A percentile compares a stretch with the other conserved stretches of the same genome.
Evolutionary conservation across 768 basidiomycete genomes (phyloP).

Genomic region (Tricholoma saponaceum): DNA sequence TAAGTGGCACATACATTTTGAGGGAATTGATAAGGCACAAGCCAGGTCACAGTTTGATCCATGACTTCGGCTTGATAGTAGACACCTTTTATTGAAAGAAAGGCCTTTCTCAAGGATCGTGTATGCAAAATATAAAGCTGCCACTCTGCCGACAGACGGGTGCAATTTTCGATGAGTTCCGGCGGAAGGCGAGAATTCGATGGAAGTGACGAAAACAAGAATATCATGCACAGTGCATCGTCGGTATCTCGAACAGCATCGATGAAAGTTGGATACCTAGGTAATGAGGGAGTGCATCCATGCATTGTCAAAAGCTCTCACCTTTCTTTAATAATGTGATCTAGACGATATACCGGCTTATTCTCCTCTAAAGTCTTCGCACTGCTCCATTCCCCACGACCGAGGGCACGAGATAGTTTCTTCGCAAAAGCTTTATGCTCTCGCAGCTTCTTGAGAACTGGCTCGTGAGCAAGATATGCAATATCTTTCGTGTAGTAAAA

Average conservation of each 20-base stretch:
- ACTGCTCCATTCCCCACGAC: conserved; percentile 90
- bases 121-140: conserved; percentile 93
- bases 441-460: conserved; percentile 85
- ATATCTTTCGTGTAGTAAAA: conserved; percentile 99
- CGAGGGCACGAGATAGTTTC: conserved; percentile 89
- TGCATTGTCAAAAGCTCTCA: conserved; percentile 29
- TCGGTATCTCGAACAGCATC: conserved; percentile 96
- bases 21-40: conserved; percentile 96
- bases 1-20: conserved; percentile 65
- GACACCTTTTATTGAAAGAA: conserved; percentile 96
- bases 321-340: conserved; percentile 98
- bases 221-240: conserved; percentile 93
- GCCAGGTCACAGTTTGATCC: conserved; percentile 92
- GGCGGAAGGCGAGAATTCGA: conserved; percentile 79
- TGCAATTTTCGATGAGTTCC: conserved; percentile 85
- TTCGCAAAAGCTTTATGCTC: conserved; percentile 99
- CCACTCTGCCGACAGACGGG: conserved; percentile 91
- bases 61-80: conserved; percentile 97
- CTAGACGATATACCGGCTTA: conserved; percentile 86
- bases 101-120: conserved; percentile 79
- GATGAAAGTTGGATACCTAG: conserved; percentile 93
- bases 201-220: conserved; percentile 88
- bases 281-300: conserved; percentile 8
- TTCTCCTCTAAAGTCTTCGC: conserved; percentile 93
- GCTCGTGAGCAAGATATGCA: conserved; percentile 94